phyloP scores from a whole-genome alignment of 2,329 filamentous ascomycete species.

The Corynespora cassiicola region DNA sequence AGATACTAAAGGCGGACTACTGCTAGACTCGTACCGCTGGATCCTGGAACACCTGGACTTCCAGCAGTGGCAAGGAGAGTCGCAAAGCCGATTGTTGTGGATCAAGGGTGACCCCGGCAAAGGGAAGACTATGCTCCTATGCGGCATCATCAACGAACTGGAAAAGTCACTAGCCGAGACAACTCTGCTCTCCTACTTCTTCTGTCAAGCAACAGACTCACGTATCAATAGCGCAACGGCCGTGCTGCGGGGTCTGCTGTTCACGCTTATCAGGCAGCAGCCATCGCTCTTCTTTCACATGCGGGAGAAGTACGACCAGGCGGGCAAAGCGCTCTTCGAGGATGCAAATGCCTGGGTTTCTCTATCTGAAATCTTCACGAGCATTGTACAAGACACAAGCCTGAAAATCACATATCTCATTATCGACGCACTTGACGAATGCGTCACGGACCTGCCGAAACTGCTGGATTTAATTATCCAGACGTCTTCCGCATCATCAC shows the following conservation, averaged over 20 bases:
- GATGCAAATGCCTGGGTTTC: constrained; percentile 36
- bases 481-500: constrained; percentile 32
- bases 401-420: constrained; percentile 2
- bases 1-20: not conserved
- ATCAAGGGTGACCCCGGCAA: constrained; percentile 1
- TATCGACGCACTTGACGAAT: constrained; percentile 6
- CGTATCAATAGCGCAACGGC: constrained; percentile 30
- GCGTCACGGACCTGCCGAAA: constrained; percentile 4
- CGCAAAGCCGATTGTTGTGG: constrained; percentile 4
- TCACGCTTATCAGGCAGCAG: constrained; percentile 44
- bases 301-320: constrained; percentile 41
- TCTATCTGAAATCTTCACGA: constrained; percentile 46
- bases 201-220: constrained; percentile 2
- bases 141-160: constrained; percentile 34
- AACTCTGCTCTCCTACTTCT: too few species aligned
- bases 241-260: constrained; percentile 54
- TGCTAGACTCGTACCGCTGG: constrained; percentile 8
- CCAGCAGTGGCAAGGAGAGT: constrained; percentile 5
- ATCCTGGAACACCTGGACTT: constrained; percentile 9
- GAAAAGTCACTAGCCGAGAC: constrained; percentile 18
- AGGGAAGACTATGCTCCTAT: constrained; percentile 44
- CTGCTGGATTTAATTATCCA: constrained; percentile 4
- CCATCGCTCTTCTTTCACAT: too few species aligned
- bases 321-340: constrained; percentile 47
- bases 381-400: constrained; percentile 47